These are phyloP conservation scores for Geopyxis carbonaria DNA, from an alignment of 495 filamentous ascomycete species.

Conservation along the genomic window DNA sequence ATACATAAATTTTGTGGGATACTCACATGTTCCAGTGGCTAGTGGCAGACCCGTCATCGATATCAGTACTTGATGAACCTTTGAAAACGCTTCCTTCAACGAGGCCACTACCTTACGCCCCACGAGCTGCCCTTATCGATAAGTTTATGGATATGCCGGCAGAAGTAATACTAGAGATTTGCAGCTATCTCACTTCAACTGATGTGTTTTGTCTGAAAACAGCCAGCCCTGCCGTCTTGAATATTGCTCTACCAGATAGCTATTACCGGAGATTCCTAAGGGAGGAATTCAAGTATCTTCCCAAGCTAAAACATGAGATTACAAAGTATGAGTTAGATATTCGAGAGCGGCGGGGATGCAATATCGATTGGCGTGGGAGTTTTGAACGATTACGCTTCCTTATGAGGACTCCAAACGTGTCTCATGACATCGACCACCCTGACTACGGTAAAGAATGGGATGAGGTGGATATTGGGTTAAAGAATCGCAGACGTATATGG, in stretches of 20 bases:
- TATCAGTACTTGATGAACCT: constrained; percentile 18
- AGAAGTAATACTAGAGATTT: constrained; percentile 24
- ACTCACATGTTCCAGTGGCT: constrained; percentile 15
- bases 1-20: too few species aligned
- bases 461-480: constrained; percentile 22
- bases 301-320: constrained; percentile 11
- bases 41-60: constrained; percentile 21
- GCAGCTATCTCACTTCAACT: constrained; percentile 19
- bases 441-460: constrained; percentile 15
- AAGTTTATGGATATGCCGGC: constrained; percentile 20
- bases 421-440: constrained; percentile 3
- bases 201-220: constrained; percentile 23
- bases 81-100: constrained; percentile 6
- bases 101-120: constrained; percentile 8
- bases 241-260: constrained; percentile 16
- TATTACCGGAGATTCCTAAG: constrained; percentile 24
- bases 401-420: constrained; percentile 15
- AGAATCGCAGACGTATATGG: constrained; percentile 26
- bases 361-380: constrained; percentile 22
- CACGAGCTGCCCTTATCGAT: constrained; percentile 15
- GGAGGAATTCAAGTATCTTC: constrained; percentile 26
- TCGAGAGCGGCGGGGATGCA: not conserved
- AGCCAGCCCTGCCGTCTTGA: constrained; percentile 19
- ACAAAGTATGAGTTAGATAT: constrained; percentile 7
- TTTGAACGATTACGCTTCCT: constrained; percentile 23